Evolutionary conservation across 257 asterid genomes (phyloP), one percentile per base, ranked within the genome.

Genomic region (Solanum ossicruentum): DNA sequence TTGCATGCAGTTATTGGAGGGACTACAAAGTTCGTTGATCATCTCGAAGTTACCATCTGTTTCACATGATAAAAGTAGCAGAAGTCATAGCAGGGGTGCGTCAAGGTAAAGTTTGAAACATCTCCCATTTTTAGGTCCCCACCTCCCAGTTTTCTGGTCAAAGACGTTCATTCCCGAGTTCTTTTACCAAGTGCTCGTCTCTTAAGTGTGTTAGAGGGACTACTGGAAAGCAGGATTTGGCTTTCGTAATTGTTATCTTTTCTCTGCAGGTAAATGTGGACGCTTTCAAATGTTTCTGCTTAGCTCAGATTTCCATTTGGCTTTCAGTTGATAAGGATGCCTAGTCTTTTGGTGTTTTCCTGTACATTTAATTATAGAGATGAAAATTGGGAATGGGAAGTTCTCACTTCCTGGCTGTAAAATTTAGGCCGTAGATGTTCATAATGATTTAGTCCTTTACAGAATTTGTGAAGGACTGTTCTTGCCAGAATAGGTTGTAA

Each of bases 1-100:
- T 89, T 81, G 21, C 65, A 23, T 90, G 84, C 93, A 96, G 99
- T 92, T 96, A 55, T 83, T 96, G 92, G 99, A 96, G 92, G 99
- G 99, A 80, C 88, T 96, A 85, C 98, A 96, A 83, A 96, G 97
- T 84, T 93, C 98, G 2, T 91, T 94, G 77, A 83, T 90, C 16
- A 88, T 92, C 87, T 84, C 99, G 13, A 96, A 94, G 89, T 20
- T 90, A 60, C 93, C 97, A 32, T 86, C 97, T 17, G 87, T 91
- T 84, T 94, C 97, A 32, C 96, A 92, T 87, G 98, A 92, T 89
- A 93, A 89, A 86, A 89, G 88, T 87, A 91, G 89, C 84, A 91
- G 89, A 90, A 88, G 84, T 87, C 92, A 72, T 41, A 92, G 84
- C 84, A 90, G 89, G 86, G 94, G 90, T 83, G n/a, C 91, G 60